Evolutionary conservation across 2,329 filamentous ascomycete species (phyloP), one percentile per base, ranked within the genome.

Genomic region (Penicillium vulpinum): DNA sequence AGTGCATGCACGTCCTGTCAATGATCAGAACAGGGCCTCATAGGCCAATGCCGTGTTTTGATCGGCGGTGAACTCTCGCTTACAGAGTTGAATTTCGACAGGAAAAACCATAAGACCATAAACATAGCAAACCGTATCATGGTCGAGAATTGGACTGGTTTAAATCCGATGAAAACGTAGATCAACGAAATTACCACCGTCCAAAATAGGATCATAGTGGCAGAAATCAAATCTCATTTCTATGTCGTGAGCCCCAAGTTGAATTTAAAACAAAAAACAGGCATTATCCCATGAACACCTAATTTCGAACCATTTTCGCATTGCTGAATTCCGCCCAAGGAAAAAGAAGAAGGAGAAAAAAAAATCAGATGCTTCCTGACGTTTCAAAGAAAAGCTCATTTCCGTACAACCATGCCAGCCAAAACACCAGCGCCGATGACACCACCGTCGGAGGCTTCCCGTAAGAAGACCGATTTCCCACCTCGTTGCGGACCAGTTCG

Each of bases 271-370:
- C 7, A 22, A 11, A 80, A 81, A 66, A 4, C 70, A 68, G 55
- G 89, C 83, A 55, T 91, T 78, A 70, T 88, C 88, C 6, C 73
- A 64, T 70, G 90, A 87, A 62, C 86, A 21, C 49, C 50, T 38
- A 18, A 13, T 22, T 22, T 33, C 41, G 31, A 56, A 41, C 41
- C 53, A 52, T 58, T 58, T 54, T 62, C 43, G 56, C 44, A 52
- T 52, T 40, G 21, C 47, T 41, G 29, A 41, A 54, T 43, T 56
- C 54, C 54, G 31, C 46, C 26, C 58, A 41, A 44, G 38, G 46
- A 54, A 44, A 6, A 16, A 16, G n/a, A 9, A n/a, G 8, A 45
- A 22, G n/a, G 13, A 1, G 7, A 18, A 28, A 45, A 5, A n/a
- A 51, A 46, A 54, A 29, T 35, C 6, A 38, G 21, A 54, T 53